These are phyloP conservation scores for Oligophagozyma castellii DNA, from an alignment of 1,139 yeast genomes.

Conservation along the genomic window DNA sequence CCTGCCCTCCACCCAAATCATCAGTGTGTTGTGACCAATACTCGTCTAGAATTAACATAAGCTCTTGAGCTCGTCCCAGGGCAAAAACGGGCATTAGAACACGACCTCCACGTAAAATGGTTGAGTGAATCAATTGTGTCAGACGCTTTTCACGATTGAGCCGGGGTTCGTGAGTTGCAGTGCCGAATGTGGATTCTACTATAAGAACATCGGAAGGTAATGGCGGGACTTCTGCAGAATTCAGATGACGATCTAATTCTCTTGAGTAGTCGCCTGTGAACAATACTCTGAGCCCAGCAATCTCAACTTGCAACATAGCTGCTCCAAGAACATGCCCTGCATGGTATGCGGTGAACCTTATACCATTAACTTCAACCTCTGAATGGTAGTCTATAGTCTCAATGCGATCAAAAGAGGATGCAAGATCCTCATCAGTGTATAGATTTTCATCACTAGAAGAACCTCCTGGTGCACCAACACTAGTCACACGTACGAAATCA, in stretches of 20 bases:
- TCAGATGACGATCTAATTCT: slow-evolving; percentile 89
- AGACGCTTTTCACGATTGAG: slow-evolving; percentile 70
- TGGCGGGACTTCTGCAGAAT: slow-evolving; percentile 91
- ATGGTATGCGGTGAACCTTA: slow-evolving; percentile 92
- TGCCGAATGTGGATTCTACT: slow-evolving; percentile 94
- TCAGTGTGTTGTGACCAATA: slow-evolving; percentile 85
- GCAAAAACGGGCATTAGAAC: slow-evolving; percentile 92
- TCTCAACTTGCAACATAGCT: slow-evolving; percentile 91
- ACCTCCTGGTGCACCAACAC: slow-evolving; percentile 40
- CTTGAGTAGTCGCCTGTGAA: slow-evolving; percentile 96
- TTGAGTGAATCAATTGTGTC: slow-evolving; percentile 71
- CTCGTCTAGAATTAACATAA: slow-evolving; percentile 78
- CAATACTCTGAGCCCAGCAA: slow-evolving; percentile 78
- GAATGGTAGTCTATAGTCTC: slow-evolving; percentile 95
- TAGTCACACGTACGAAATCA: slow-evolving; percentile 87
- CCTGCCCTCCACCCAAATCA: slow-evolving; percentile 57
- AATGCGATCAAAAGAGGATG: slow-evolving; percentile 74
- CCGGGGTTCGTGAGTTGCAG: slow-evolving; percentile 92
- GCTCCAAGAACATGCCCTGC: slow-evolving; percentile 99
- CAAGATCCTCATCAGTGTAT: slow-evolving; percentile 83
- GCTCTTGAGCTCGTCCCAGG: slow-evolving; percentile 90
- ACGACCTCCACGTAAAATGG: slow-evolving; percentile 80
- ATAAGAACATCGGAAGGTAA: slow-evolving; percentile 78
- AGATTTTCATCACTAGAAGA: slow-evolving; percentile 34
- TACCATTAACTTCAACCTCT: slow-evolving; percentile 77